These are phyloP conservation scores for Mortierella sp. DNA, from an alignment of 371 early-diverging fungal genomes.

Conservation along the genomic window DNA sequence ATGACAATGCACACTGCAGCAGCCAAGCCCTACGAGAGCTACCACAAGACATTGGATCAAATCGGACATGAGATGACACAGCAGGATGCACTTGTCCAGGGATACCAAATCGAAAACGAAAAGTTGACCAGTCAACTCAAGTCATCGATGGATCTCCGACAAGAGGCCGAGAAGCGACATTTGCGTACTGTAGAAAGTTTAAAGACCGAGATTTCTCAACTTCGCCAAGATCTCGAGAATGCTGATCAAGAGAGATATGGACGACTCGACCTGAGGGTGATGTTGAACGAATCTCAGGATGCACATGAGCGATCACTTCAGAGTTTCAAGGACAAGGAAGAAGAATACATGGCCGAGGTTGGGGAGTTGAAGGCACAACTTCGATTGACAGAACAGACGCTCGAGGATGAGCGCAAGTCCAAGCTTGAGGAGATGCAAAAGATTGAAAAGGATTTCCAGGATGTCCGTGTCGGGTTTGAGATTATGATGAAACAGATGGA, in stretches of 20 bases:
- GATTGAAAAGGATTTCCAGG: constrained; percentile 40
- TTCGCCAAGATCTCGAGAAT: constrained; percentile 35
- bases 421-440: constrained; percentile 47
- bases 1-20: constrained; percentile 54
- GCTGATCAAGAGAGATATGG: constrained; percentile 45
- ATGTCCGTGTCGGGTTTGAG: constrained; percentile 37
- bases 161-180: constrained; percentile 51
- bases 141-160: constrained; percentile 46
- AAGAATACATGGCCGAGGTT: constrained; percentile 43
- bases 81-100: constrained; percentile 45
- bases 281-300: constrained; percentile 24
- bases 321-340: constrained; percentile 47
- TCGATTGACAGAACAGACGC: constrained; percentile 22
- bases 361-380: constrained; percentile 39
- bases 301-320: constrained; percentile 26
- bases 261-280: constrained; percentile 22
- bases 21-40: constrained; percentile 50
- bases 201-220: constrained; percentile 31
- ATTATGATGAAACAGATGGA: constrained; percentile 39
- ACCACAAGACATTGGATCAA: constrained; percentile 46
- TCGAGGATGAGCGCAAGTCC: constrained; percentile 33
- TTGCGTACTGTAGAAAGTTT: constrained; percentile 30
- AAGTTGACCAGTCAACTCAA: constrained; percentile 41
- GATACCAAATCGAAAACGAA: constrained; percentile 52
- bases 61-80: constrained; percentile 54